These are phyloP conservation scores for Guadua angustifolia DNA, from an alignment of 176 grass and related monocot genomes.

Conservation along the genomic window DNA sequence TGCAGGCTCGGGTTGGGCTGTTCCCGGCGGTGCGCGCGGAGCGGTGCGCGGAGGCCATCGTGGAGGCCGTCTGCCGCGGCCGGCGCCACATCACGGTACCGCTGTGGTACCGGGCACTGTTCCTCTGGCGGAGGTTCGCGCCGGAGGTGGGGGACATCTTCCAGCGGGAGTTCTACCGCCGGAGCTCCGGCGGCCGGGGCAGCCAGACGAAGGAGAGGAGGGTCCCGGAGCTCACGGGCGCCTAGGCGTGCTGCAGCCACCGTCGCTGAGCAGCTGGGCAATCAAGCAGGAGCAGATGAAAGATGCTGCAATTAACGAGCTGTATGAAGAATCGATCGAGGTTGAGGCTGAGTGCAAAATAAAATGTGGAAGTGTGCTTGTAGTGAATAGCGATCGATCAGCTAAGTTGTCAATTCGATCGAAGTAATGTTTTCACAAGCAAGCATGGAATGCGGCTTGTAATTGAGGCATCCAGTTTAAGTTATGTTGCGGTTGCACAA, in stretches of 20 bases:
- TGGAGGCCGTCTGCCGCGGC: conserved; percentile 55
- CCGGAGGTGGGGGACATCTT: conserved; percentile 61
- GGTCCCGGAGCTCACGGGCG: no score
- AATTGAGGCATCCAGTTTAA: no score
- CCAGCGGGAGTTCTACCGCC: conserved; percentile 58
- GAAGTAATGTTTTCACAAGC: no score
- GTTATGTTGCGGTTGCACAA: no score
- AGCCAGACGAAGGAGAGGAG: conserved; percentile 40
- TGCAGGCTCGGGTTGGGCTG: conserved; percentile 63
- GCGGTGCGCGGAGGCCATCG: conserved; percentile 60
- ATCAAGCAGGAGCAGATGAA: no score
- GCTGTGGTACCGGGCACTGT: conserved; percentile 58
- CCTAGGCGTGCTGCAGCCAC: conserved; percentile 62
- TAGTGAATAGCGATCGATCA: no score
- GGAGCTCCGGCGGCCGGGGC: not conserved
- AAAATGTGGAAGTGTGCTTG: no score
- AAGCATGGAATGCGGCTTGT: no score
- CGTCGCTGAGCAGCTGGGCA: conserved; percentile 43
- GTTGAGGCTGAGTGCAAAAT: no score
- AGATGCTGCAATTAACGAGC: no score
- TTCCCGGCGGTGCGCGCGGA: conserved; percentile 51
- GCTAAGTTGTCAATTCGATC: no score
- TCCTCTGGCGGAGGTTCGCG: conserved; percentile 58
- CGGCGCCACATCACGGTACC: conserved; percentile 63
- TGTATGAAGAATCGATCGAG: no score